Conservation (phyloP, 2,329 filamentous ascomycete genomes). For the Fusarium papillatum region DNA sequence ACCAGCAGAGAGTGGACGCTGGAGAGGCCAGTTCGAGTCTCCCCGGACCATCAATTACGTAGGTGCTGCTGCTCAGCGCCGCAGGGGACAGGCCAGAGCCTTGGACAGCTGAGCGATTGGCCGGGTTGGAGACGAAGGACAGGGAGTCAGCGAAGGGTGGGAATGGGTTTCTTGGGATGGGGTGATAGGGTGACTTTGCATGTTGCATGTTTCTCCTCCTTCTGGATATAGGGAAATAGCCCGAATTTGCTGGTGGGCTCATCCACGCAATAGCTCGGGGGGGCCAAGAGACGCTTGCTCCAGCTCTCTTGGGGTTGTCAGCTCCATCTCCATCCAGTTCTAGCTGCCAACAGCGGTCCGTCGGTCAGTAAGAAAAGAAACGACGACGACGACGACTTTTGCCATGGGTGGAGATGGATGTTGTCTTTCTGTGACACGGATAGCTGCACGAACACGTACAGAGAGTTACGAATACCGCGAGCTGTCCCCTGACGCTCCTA, state of each 20-base stretch:
- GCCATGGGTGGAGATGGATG: slow-evolving; percentile 9
- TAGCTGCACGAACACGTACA: slow-evolving; percentile 36
- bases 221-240: slow-evolving; percentile 7
- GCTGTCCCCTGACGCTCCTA: neutral
- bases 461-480: neutral
- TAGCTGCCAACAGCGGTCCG: slow-evolving; percentile 11
- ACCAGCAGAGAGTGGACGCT: slow-evolving; percentile 9
- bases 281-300: neutral
- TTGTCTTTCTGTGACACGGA: slow-evolving; percentile 27
- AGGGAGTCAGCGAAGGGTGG: slow-evolving; percentile 9
- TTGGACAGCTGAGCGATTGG: slow-evolving; percentile 23
- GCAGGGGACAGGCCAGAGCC: slow-evolving; percentile 33
- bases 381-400: neutral
- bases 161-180: slow-evolving; percentile 9
- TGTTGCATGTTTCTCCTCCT: slow-evolving; percentile 12
- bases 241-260: slow-evolving; percentile 19
- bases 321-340: neutral
- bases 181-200: slow-evolving; percentile 31
- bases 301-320: neutral
- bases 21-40: slow-evolving; percentile 7
- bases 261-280: slow-evolving; percentile 9
- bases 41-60: slow-evolving; percentile 42
- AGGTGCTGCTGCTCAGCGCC: slow-evolving; percentile 40
- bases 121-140: neutral
- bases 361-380: slow-evolving; percentile 6